A percentile compares a stretch with the other conserved stretches of the same genome.
These are phyloP conservation scores for Ceratobasidium papillatum DNA, from an alignment of 1,284 basidiomycete genomes.

Conservation along the genomic window DNA sequence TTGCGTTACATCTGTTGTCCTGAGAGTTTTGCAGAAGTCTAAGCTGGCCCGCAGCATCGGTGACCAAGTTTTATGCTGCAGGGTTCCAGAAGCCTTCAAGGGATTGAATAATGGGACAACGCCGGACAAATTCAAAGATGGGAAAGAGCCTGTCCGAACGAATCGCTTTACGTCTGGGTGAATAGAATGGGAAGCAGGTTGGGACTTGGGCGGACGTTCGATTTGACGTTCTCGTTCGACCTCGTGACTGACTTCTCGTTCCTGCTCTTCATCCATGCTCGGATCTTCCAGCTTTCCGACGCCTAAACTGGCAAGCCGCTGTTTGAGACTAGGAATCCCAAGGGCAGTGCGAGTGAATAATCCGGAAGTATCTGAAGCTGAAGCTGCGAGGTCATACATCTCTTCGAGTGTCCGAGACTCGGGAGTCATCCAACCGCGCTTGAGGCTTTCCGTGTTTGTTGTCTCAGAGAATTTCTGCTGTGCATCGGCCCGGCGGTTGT, in stretches of 20 bases:
- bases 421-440: slow-evolving; percentile 54
- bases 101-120: slow-evolving; percentile 1
- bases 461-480: not conserved
- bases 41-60: not conserved
- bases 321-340: slow-evolving; percentile 52
- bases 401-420: slow-evolving; percentile 56
- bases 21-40: slow-evolving; percentile 51
- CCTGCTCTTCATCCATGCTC: slow-evolving; percentile 59
- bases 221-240: slow-evolving; percentile 36
- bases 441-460: not conserved
- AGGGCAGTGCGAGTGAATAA: slow-evolving; percentile 47
- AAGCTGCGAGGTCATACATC: slow-evolving; percentile 50
- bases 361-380: slow-evolving; percentile 49
- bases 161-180: slow-evolving; percentile 7
- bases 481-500: slow-evolving; percentile 51
- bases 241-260: slow-evolving; percentile 54
- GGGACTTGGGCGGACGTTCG: slow-evolving; percentile 30
- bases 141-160: not conserved
- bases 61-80: not conserved
- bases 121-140: not conserved
- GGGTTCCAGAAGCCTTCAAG: not conserved
- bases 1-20: not conserved
- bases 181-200: slow-evolving; percentile 8
- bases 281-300: slow-evolving; percentile 41
- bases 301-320: not conserved